phyloP scores from a whole-genome alignment of 2,329 filamentous ascomycete species.

The Polychaeton citri region DNA sequence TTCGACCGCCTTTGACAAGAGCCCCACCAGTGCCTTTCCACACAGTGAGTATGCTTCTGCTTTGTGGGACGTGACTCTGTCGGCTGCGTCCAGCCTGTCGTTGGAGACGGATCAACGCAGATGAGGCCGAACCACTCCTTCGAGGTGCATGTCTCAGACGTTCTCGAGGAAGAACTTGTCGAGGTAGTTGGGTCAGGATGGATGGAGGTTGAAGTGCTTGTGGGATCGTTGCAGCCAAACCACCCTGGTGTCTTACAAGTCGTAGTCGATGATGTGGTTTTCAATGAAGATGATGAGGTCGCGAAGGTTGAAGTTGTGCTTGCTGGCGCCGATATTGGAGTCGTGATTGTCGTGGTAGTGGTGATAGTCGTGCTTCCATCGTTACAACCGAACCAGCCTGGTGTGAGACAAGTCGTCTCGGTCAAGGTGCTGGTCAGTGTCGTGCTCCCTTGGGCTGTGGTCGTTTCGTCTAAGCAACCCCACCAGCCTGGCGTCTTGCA shows the following conservation, averaged over 20 bases:
- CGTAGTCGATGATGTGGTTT: slow-evolving; percentile 30
- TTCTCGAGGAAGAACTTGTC: too few relatives aligned
- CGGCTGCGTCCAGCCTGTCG: too few relatives aligned
- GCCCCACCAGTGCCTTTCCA: too few relatives aligned
- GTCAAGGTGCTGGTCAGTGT: slow-evolving; percentile 26
- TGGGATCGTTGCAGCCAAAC: slow-evolving; percentile 51
- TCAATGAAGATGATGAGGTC: slow-evolving; percentile 25
- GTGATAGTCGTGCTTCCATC: slow-evolving; percentile 29
- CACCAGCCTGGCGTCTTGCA: slow-evolving; percentile 91
- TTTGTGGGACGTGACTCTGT: too few relatives aligned
- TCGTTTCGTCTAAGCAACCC: slow-evolving; percentile 48
- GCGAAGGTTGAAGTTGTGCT: slow-evolving; percentile 19
- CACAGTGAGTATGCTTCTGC: too few relatives aligned
- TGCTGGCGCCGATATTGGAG: slow-evolving; percentile 32
- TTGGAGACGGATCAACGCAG: too few relatives aligned
- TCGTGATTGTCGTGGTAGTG: slow-evolving; percentile 21
- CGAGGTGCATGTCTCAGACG: too few relatives aligned
- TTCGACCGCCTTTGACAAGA: too few relatives aligned
- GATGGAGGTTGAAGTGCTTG: slow-evolving; percentile 27
- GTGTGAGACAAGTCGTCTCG: slow-evolving; percentile 21
- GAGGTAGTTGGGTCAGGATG: too few relatives aligned
- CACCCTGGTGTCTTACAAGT: slow-evolving; percentile 51
- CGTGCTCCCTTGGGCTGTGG: slow-evolving; percentile 2
- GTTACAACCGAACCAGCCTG: slow-evolving; percentile 9
- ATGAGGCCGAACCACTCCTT: too few relatives aligned